Percentiles rank a stretch among this genome's conserved stretches.
phyloP scores from a whole-genome alignment of 2,329 filamentous ascomycete genomes.

The Penicillium sp. region DNA sequence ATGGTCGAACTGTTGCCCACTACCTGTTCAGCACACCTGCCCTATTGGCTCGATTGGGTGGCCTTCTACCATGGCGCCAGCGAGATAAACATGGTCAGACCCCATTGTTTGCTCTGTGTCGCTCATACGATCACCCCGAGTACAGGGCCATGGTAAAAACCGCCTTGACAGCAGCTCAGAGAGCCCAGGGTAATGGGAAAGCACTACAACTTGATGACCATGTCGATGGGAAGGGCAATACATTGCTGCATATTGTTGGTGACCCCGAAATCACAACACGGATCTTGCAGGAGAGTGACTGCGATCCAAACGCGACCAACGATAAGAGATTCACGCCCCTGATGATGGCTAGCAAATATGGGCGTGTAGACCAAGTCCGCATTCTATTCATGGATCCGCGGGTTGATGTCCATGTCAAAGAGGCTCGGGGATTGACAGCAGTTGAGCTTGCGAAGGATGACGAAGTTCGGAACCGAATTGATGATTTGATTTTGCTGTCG shows the following conservation, averaged over 20 bases:
- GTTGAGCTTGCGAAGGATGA: constrained; percentile 98
- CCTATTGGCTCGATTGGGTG: constrained; percentile 73
- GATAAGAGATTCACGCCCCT: constrained; percentile 92
- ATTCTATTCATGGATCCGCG: constrained; percentile 82
- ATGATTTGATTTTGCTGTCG: constrained; percentile 84
- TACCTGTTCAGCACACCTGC: constrained; percentile 90
- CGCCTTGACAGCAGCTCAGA: constrained; percentile 71
- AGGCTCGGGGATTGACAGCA: constrained; percentile 83
- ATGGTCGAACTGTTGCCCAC: constrained; percentile 88
- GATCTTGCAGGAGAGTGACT: constrained; percentile 80
- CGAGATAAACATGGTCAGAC: constrained; percentile 97
- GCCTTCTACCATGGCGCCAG: constrained; percentile 79
- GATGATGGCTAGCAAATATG: constrained; percentile 99
- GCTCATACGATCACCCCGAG: constrained; percentile 88
- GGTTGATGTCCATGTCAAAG: constrained; percentile 80
- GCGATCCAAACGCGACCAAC: constrained; percentile 94
- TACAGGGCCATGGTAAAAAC: constrained; percentile 85
- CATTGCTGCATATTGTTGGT: constrained; percentile 90
- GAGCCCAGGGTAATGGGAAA: constrained; percentile 71
- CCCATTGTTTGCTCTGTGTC: constrained; percentile 90
- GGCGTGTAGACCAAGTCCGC: constrained; percentile 87
- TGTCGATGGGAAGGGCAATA: constrained; percentile 89
- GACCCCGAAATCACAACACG: constrained; percentile 72
- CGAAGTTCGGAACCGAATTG: constrained; percentile 92
- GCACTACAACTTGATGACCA: constrained; percentile 91